These are phyloP conservation scores for Taphrina flavorubra DNA, from an alignment of 1,139 yeast species.

Conservation along the genomic window DNA sequence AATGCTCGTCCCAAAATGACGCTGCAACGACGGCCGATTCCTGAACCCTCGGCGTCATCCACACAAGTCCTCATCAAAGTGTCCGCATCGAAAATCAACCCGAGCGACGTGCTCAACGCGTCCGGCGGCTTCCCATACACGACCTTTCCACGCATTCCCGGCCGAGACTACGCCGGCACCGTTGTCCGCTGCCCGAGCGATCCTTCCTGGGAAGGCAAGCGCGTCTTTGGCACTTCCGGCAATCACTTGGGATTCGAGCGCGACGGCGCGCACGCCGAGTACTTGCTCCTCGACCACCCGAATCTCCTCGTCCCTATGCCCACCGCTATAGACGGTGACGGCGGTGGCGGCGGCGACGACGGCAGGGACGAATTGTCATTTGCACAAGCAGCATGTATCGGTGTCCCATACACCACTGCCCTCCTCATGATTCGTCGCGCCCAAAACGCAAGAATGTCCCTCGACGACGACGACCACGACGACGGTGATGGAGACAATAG, in stretches of 20 bases:
- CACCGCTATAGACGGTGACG: neutral
- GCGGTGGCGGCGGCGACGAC: too few species aligned
- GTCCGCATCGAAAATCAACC: conserved; percentile 19
- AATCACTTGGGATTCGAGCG: conserved; percentile 11
- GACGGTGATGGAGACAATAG: too few species aligned
- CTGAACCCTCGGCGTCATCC: neutral
- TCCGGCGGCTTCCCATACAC: conserved; percentile 21
- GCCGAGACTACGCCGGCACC: conserved; percentile 25
- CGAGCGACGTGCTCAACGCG: conserved; percentile 20
- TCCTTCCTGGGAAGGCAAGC: neutral
- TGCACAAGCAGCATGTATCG: conserved; percentile 8
- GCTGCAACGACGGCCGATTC: neutral
- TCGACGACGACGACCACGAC: too few species aligned
- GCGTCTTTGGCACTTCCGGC: conserved; percentile 25
- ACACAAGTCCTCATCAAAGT: conserved; percentile 15
- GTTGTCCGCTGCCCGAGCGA: neutral
- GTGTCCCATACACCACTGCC: conserved; percentile 17
- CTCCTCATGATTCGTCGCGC: conserved; percentile 20
- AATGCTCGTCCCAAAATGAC: neutral
- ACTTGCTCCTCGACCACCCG: neutral
- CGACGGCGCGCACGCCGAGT: conserved; percentile 29
- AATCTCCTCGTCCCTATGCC: neutral
- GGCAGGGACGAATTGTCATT: neutral
- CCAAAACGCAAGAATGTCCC: neutral
- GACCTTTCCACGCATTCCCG: conserved; percentile 16